phyloP scores from a whole-genome alignment of 108 stramenopile genomes.

The Schizochytrium sp. region DNA sequence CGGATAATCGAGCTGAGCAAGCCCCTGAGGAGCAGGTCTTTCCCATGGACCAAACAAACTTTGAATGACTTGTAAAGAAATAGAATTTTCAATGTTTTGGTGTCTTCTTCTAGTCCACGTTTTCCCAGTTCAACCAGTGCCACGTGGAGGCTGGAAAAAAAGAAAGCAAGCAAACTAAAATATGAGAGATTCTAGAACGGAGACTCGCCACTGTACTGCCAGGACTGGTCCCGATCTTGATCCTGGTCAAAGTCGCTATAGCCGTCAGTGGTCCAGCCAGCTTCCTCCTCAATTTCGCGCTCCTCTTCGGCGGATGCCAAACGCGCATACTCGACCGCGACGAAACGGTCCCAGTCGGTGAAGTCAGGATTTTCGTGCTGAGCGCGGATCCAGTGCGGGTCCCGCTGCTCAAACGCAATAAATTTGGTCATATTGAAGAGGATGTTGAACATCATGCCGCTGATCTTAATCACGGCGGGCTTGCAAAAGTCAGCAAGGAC shows the following conservation, averaged over 20 bases:
- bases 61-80: too few species aligned
- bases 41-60: too few species aligned
- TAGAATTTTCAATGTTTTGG: too few species aligned
- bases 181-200: neutral
- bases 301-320: slow-evolving; percentile 88
- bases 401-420: slow-evolving; percentile 85
- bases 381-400: slow-evolving; percentile 71
- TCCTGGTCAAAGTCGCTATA: neutral
- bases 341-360: slow-evolving; percentile 91
- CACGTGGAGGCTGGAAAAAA: too few species aligned
- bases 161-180: too few species aligned
- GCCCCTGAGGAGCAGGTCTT: too few species aligned
- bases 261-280: neutral
- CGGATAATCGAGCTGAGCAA: too few species aligned
- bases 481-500: slow-evolving; percentile 76
- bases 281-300: slow-evolving; percentile 49
- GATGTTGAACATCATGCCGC: slow-evolving; percentile 89
- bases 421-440: slow-evolving; percentile 97
- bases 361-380: slow-evolving; percentile 29
- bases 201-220: neutral
- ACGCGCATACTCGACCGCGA: slow-evolving; percentile 81
- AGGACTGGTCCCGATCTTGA: neutral
- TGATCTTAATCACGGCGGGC: slow-evolving; percentile 70
- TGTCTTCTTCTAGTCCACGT: too few species aligned
- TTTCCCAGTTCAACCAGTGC: too few species aligned